These are phyloP conservation scores for Erigeron canadensis DNA, from an alignment of 129 eudicot genomes.

Conservation along the genomic window DNA sequence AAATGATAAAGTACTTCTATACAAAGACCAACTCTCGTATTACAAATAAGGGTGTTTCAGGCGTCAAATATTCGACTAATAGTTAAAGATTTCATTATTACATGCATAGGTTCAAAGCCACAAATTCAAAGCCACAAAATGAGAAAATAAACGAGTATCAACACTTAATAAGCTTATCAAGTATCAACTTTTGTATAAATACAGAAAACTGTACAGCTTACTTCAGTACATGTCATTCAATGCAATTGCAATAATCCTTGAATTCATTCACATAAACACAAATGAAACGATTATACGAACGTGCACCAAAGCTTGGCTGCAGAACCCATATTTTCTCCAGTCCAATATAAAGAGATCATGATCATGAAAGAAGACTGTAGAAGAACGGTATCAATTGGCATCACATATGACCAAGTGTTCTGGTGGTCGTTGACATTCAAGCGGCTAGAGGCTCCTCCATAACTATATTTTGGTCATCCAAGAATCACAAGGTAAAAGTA, in stretches of 20 bases:
- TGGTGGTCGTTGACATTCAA: constrained; percentile 5
- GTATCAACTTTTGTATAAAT: too few species aligned
- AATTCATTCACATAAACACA: constrained; percentile 15
- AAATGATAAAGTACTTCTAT: too few species aligned
- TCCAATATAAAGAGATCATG: constrained; percentile 2
- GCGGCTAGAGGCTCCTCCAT: constrained; percentile 86
- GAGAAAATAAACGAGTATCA: too few species aligned
- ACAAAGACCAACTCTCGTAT: too few species aligned
- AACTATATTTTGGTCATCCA: constrained; percentile 42
- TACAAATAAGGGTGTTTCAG: too few species aligned
- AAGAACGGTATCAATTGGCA: constrained; percentile 19
- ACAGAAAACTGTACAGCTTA: too few species aligned
- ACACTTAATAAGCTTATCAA: too few species aligned
- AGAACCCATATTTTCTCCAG: constrained; percentile 13
- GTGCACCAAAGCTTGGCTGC: not conserved
- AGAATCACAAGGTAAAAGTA: constrained; percentile 2
- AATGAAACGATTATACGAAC: not conserved
- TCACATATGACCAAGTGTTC: constrained; percentile 13
- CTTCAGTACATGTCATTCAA: too few species aligned
- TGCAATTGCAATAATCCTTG: not conserved
- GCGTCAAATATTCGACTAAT: too few species aligned
- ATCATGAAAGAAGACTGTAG: constrained; percentile 20
- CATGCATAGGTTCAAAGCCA: too few species aligned
- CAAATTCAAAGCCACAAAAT: too few species aligned
- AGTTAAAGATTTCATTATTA: too few species aligned